Conservation (phyloP, 2,329 filamentous ascomycete species). For the Cercospora canescens region DNA sequence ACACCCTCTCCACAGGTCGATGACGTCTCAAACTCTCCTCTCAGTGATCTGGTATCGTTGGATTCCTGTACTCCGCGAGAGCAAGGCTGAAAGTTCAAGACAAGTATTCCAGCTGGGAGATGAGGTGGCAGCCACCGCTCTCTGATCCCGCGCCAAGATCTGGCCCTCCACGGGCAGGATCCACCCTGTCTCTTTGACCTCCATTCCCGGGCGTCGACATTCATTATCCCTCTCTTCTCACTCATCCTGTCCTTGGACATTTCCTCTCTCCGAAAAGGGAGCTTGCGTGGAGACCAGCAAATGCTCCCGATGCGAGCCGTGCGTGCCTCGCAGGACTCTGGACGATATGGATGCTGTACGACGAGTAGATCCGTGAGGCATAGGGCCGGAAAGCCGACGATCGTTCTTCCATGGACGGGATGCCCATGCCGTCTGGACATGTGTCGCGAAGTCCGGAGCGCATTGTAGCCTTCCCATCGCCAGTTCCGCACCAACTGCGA, state of each 20-base stretch:
- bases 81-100: background rate
- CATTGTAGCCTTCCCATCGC: background rate
- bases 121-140: background rate
- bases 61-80: background rate
- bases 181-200: background rate
- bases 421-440: background rate
- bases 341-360: background rate
- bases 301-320: background rate
- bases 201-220: background rate
- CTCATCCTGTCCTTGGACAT: background rate
- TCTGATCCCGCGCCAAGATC: background rate
- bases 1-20: too few species aligned
- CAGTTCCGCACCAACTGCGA: background rate
- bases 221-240: background rate
- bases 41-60: background rate
- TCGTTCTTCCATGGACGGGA: background rate
- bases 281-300: background rate
- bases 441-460: background rate
- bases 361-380: background rate
- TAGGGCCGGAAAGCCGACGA: background rate
- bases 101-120: background rate
- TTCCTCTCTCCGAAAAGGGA: background rate
- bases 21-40: too few species aligned
- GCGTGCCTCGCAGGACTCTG: background rate
- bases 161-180: background rate